Percentiles rank a stretch among this genome's conserved stretches.
phyloP scores from a whole-genome alignment of 1,139 yeast genomes.

The Keqinozyma sinolaborantium region DNA sequence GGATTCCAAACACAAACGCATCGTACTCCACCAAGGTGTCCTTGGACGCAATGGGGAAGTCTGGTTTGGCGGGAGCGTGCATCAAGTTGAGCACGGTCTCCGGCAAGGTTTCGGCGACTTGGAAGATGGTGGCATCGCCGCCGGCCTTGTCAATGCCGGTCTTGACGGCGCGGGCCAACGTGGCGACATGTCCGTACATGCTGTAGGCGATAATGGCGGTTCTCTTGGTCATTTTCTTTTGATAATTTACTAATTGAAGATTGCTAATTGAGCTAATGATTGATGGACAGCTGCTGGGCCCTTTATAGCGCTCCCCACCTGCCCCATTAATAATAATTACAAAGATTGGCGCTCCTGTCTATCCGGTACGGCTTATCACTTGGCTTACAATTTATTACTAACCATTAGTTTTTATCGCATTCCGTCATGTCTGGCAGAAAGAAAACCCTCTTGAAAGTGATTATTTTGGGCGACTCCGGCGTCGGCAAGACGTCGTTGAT shows the following conservation, averaged over 20 bases:
- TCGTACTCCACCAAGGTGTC: slow-evolving; percentile 30
- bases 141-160: slow-evolving; percentile 35
- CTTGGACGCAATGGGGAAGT: slow-evolving; percentile 27
- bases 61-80: slow-evolving; percentile 30
- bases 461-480: slow-evolving; percentile 94
- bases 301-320: too few species aligned
- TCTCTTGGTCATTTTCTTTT: slow-evolving; percentile 26
- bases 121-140: slow-evolving; percentile 29
- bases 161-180: slow-evolving; percentile 31
- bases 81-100: slow-evolving; percentile 21
- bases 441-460: slow-evolving; percentile 89
- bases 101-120: slow-evolving; percentile 32
- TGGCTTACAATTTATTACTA: too few species aligned
- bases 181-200: slow-evolving; percentile 31
- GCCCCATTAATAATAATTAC: too few species aligned
- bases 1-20: slow-evolving; percentile 36
- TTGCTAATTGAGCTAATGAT: neutral
- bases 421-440: slow-evolving; percentile 77
- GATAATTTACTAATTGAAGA: too few species aligned
- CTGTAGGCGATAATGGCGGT: slow-evolving; percentile 35
- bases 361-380: too few species aligned
- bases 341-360: too few species aligned
- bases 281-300: neutral
- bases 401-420: too few species aligned
- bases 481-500: slow-evolving; percentile 96